Evolutionary conservation across 2,329 filamentous ascomycete species (phyloP), one percentile per base, ranked within the genome.

Genomic region (Aphanoascus verrucosus): DNA sequence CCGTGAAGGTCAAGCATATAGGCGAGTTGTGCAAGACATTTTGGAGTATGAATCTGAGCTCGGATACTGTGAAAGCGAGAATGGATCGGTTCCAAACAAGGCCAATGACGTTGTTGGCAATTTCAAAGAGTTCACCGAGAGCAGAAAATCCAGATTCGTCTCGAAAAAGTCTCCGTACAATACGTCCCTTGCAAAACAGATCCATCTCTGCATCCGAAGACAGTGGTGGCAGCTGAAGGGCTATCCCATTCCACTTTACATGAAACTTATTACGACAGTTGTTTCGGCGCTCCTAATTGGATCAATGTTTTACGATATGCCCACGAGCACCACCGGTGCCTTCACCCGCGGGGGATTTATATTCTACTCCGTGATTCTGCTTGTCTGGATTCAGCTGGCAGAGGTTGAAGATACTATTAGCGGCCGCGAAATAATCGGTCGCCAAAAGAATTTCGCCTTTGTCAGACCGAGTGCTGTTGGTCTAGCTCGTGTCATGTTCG

Each of bases 321-420:
- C 77, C 23, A 63, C 74, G 0, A 76, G 73, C 12, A 85, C 87
- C 0, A 64, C 68, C 14, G 88, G 83, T 63, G 31, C 28, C 11
- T 93, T 94, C 75, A 93, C 83, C 72, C 77, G 81, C 62, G 82
- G 88, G 56, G 86, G 85, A 59, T 83, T 85, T 44, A 76, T 94
- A 19, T 74, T 95, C 49, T 95, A 94, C 79, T 93, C 94, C 65
- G 86, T 87, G 59, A 82, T 89, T 63, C 74, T 95, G 23, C 57
- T 82, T 93, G 73, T 94, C 91, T 68, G 88, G 88, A 46, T 93
- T 94, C 63, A 78, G 83, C 57, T 85, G 82, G 65, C 77, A 93
- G 38, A 88, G 93, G 67, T 79, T 81, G 6, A 20, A 38, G 15
- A 49, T 34, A 8, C 47, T 49, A 7, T 49, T 40, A 23, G 47